Evolutionary conservation across 2,329 filamentous ascomycete species (phyloP), one percentile per base, ranked within the genome.

Genomic region (Emmonsiellopsis sp.): DNA sequence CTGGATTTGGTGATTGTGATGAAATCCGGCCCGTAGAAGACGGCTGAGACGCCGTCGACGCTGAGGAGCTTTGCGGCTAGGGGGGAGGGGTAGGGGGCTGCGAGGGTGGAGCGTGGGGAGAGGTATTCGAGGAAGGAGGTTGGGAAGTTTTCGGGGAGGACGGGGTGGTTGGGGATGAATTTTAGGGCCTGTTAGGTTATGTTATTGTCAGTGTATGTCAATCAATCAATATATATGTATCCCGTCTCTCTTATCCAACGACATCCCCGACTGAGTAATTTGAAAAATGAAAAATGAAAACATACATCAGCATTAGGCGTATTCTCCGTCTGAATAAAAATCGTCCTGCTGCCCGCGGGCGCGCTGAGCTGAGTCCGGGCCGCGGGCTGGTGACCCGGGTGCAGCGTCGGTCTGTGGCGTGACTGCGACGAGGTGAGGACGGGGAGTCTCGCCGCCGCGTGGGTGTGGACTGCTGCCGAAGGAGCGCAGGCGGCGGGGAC

Each of bases 251-350:
- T 26, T 26, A 26, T 26, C 20, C 32, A 49, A 26, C 30, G 16
- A 32, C 11, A 38, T 40, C 11, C 30, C 3, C 13, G 10, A 26
- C 20, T 3, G 8, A 37, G 16, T 10, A 15, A 47, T 38, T 38
- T n/a, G 35, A n/a, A n/a, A 7, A 38, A 38, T 10, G 13, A 38
- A 10, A 20, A 16, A 37, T 15, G 11, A 3, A 34, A 26, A 7
- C 9, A 13, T 13, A 82, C 91, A 75, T 97, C 90, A n/a, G 84
- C 79, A 72, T 98, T 98, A 30, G 93, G 93, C 1, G 93, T 98
- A 60, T 80, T 82, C 67, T 97, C 92, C 5, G 92, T 97, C 74
- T 98, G 93, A 66, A 98, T 98, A 76, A 97, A 98, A 71, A 98
- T 95, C 26, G 84, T 90, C 59, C 92, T 85, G 55, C 69, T 72